These are phyloP conservation scores for Grigorovia humatica DNA, from an alignment of 805 yeast species.

Conservation along the genomic window DNA sequence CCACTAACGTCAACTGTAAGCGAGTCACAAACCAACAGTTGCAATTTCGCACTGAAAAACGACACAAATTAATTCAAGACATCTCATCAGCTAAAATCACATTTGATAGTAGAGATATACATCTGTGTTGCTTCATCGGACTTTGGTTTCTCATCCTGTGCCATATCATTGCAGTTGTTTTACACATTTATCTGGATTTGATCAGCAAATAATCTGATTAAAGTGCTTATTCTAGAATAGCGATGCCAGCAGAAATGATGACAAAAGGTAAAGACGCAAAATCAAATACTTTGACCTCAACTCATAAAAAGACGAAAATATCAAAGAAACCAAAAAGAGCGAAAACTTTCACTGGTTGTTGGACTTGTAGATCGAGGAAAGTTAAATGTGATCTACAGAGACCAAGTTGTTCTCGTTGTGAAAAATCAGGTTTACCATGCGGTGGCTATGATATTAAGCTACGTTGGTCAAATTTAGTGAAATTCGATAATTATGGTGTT, in stretches of 20 bases:
- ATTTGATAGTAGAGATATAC: too few species aligned
- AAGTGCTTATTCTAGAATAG: not conserved
- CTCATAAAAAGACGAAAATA: not conserved
- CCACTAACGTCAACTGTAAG: constrained; percentile 6
- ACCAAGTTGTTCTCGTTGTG: constrained; percentile 67
- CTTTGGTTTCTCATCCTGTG: too few species aligned
- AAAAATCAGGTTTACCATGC: constrained; percentile 54
- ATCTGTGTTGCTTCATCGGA: too few species aligned
- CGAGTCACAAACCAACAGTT: not conserved
- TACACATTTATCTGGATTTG: not conserved
- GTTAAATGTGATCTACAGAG: constrained; percentile 66
- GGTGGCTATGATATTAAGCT: constrained; percentile 78
- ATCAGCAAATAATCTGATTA: too few species aligned
- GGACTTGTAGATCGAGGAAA: constrained; percentile 74
- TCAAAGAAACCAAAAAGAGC: constrained; percentile 28
- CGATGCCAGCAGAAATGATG: not conserved
- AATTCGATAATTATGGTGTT: constrained; percentile 38
- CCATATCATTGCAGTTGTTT: too few species aligned
- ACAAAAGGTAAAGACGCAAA: not conserved
- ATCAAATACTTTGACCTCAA: too few species aligned
- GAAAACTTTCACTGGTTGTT: constrained; percentile 81
- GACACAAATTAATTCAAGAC: not conserved
- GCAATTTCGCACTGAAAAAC: not conserved
- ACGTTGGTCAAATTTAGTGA: constrained; percentile 56
- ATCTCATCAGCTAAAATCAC: not conserved